Conservation (phyloP, 31 red algal species). For the Odonthalia washingtoniensis region DNA sequence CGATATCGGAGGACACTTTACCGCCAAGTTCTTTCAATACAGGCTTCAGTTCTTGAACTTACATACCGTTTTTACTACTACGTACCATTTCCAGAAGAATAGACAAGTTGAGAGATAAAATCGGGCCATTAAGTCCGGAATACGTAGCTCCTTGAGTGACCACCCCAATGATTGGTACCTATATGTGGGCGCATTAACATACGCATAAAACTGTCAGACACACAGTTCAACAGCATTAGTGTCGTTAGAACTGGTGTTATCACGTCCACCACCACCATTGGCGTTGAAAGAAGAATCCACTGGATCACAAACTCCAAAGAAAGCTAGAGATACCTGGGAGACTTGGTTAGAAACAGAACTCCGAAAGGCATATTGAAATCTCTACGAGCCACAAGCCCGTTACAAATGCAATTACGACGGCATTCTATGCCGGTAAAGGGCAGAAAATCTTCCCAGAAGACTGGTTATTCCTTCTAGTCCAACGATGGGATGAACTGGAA, state of each 20-base stretch:
- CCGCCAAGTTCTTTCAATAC: background rate
- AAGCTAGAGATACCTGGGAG: too few species aligned
- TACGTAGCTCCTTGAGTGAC: background rate
- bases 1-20: too few species aligned
- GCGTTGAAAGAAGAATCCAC: too few species aligned
- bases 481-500: too few species aligned
- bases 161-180: constrained; percentile 13
- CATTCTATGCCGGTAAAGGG: too few species aligned
- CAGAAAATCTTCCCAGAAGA: too few species aligned
- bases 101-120: background rate
- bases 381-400: too few species aligned
- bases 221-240: background rate
- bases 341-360: too few species aligned
- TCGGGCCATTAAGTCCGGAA: background rate
- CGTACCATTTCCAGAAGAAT: background rate
- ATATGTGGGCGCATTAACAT: background rate
- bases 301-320: too few species aligned
- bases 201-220: background rate
- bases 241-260: background rate
- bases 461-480: too few species aligned
- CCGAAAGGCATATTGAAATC: too few species aligned
- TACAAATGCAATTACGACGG: too few species aligned
- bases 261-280: background rate
- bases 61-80: background rate
- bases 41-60: background rate